A percentile compares a stretch with the other conserved stretches of the same genome.
These are phyloP conservation scores for Metschnikowia cerradonensis DNA, from an alignment of 805 yeast genomes.

Conservation along the genomic window DNA sequence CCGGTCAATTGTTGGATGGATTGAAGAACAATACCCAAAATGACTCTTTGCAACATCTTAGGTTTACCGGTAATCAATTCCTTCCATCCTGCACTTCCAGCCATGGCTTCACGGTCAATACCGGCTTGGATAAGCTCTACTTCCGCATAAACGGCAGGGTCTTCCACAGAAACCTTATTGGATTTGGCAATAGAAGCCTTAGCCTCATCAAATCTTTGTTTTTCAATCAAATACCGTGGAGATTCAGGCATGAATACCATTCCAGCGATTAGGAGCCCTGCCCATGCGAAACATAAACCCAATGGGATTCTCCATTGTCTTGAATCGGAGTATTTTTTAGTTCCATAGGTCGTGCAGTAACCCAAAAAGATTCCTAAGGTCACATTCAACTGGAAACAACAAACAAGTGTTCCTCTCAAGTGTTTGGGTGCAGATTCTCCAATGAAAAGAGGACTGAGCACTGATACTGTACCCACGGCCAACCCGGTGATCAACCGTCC, in stretches of 20 bases:
- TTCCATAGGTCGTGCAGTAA: constrained; percentile 63
- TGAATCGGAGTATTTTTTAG: constrained; percentile 48
- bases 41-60: constrained; percentile 50
- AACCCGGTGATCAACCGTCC: constrained; percentile 67
- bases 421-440: constrained; percentile 69
- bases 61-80: constrained; percentile 64
- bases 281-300: constrained; percentile 46
- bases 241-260: constrained; percentile 66
- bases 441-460: constrained; percentile 62
- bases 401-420: constrained; percentile 67
- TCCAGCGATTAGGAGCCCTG: constrained; percentile 45
- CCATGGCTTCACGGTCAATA: constrained; percentile 55
- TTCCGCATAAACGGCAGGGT: constrained; percentile 52
- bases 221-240: constrained; percentile 58
- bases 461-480: constrained; percentile 70
- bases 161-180: constrained; percentile 52
- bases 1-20: constrained; percentile 60
- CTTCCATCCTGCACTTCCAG: constrained; percentile 63
- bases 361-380: constrained; percentile 71
- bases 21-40: constrained; percentile 59
- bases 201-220: constrained; percentile 50
- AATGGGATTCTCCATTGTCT: constrained; percentile 69
- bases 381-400: constrained; percentile 65
- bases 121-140: constrained; percentile 54
- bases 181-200: constrained; percentile 50